Conservation (phyloP, 2,329 filamentous ascomycete genomes). For the Xylariaceae sp. region DNA sequence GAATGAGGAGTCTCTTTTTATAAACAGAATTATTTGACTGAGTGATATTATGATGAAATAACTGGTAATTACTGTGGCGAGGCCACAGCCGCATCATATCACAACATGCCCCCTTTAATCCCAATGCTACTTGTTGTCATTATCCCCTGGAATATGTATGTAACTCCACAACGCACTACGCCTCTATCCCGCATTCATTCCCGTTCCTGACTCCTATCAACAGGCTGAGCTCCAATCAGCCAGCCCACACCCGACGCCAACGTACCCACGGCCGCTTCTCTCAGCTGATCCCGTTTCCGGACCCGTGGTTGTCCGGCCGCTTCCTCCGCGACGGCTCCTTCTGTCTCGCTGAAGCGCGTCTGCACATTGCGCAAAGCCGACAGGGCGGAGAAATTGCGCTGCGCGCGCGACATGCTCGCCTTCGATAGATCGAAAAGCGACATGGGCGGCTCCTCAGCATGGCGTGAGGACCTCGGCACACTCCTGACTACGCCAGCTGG, state of each 20-base stretch:
- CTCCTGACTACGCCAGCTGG: conserved; percentile 28
- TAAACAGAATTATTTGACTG: too few species aligned
- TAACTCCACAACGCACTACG: conserved; percentile 1
- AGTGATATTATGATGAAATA: background rate
- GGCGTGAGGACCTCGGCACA: conserved; percentile 31
- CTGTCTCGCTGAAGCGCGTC: conserved; percentile 33
- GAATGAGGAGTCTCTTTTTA: too few species aligned
- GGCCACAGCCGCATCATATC: background rate
- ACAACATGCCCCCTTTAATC: background rate
- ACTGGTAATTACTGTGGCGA: background rate
- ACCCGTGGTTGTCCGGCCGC: conserved; percentile 35
- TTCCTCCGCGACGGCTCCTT: conserved; percentile 19
- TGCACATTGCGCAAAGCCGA: conserved; percentile 44
- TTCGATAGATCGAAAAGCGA: conserved; percentile 60
- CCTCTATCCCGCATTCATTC: conserved; percentile 13
- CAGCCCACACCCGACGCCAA: conserved; percentile 63
- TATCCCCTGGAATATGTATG: background rate
- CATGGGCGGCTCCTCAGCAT: conserved; percentile 51
- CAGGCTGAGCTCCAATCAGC: conserved; percentile 55
- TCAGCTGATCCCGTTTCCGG: conserved; percentile 67
- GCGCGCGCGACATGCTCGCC: conserved; percentile 55
- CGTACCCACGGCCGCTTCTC: conserved; percentile 62
- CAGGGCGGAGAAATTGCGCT: conserved; percentile 52
- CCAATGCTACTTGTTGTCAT: background rate
- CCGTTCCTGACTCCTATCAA: conserved; percentile 28